Percentiles rank a stretch among this genome's conserved stretches.
phyloP scores from a whole-genome alignment of 2,329 filamentous ascomycete species.

The Claviceps humidiphila region DNA sequence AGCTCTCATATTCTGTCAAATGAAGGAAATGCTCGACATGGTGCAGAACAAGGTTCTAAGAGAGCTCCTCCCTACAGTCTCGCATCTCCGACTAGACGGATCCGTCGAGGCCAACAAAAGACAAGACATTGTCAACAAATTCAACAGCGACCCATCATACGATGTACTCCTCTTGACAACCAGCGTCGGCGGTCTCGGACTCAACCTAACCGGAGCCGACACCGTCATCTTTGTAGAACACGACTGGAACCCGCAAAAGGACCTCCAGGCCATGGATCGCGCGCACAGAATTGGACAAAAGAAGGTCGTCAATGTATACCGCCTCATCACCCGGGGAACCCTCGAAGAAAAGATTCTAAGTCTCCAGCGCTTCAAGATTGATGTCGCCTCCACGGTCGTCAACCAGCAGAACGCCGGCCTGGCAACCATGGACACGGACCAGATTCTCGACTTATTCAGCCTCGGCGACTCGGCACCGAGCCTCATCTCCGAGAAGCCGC shows the following conservation, averaged over 20 bases:
- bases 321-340: conserved; percentile 87
- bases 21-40: conserved; percentile 99
- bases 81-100: conserved; percentile 87
- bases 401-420: conserved; percentile 97
- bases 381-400: conserved; percentile 93
- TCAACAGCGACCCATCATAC: conserved; percentile 95
- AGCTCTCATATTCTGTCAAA: conserved; percentile 94
- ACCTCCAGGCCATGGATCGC: conserved; percentile 97
- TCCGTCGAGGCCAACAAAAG: conserved; percentile 84
- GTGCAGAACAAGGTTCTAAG: conserved; percentile 89
- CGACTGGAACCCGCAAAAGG: conserved; percentile 98
- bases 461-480: conserved; percentile 65
- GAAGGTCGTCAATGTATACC: conserved; percentile 98
- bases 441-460: conserved; percentile 93
- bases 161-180: conserved; percentile 90
- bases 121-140: conserved; percentile 96
- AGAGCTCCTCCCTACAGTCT: conserved; percentile 81
- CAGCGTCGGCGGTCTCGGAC: conserved; percentile 81
- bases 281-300: conserved; percentile 98
- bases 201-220: conserved; percentile 93
- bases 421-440: conserved; percentile 93
- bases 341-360: conserved; percentile 97
- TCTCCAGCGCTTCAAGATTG: conserved; percentile 98
- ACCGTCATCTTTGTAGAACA: conserved; percentile 99
- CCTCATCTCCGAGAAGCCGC: conserved; percentile 47